Evolutionary conservation across 345 rosid genomes (phyloP).

Genomic region (Eucalyptus regnans): DNA sequence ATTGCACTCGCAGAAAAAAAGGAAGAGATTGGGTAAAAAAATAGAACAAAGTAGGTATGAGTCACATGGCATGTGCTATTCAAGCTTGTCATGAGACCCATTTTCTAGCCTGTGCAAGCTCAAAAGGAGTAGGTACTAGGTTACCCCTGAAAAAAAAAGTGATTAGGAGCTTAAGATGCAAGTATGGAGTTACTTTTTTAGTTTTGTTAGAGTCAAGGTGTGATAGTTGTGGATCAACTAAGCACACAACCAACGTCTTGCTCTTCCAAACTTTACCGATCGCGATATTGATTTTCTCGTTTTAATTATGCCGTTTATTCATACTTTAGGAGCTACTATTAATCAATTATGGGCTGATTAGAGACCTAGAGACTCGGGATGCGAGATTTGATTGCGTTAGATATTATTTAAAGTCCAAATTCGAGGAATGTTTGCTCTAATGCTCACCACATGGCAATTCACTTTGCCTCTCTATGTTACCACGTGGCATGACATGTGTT

Average conservation of each 20-base stretch:
- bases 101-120: background rate
- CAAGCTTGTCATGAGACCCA: background rate
- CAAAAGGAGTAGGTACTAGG: background rate
- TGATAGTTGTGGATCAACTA: background rate
- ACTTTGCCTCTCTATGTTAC: background rate
- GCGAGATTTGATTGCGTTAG: background rate
- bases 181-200: too few species aligned
- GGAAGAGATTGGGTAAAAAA: background rate
- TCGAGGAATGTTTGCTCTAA: background rate
- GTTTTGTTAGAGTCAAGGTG: background rate
- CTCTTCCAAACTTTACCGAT: background rate
- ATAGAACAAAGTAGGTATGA: background rate
- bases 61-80: background rate
- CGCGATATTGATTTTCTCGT: background rate
- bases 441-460: background rate
- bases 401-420: background rate
- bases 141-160: background rate
- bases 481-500: background rate
- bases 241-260: background rate
- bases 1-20: background rate
- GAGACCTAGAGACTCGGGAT: too few species aligned
- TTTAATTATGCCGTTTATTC: background rate
- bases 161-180: background rate
- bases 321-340: background rate
- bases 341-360: too few species aligned